Evolutionary conservation across 306 rosid genomes (phyloP), one percentile per base, ranked within the genome.

Genomic region (Gynostemma pentaphyllum): DNA sequence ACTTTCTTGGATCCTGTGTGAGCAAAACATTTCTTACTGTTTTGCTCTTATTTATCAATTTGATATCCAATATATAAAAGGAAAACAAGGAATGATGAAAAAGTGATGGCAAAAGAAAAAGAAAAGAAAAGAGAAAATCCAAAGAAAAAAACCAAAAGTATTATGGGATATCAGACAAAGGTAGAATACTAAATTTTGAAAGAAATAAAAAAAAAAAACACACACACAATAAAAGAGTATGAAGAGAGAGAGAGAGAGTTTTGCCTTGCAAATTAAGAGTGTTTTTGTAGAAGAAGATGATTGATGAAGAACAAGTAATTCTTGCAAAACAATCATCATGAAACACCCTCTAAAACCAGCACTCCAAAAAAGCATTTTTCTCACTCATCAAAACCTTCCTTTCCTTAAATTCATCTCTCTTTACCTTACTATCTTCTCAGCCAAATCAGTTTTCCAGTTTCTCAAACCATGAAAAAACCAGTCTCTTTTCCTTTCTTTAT

Each of bases 31-130:
- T 64, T 68, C 45, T 29, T 76, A 83, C 89, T 82, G 62, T 81
- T n/a, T n/a, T 77, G 44, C 36, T 56, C 82, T 76, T 34, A 76
- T 70, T 73, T 52, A 79, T 74, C 82, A 80, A 75, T 68, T 82
- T 81, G 82, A 66, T 78, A 70, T 82, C 64, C 76, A 79, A 78
- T 83, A 77, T 81, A 84, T n/a, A n/a, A n/a, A n/a, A 92, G 88
- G 92, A 87, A 69, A 77, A 80, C 82, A 82, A 83, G 86, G 98
- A 88, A 92, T 92, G 98, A 92, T 92, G 96, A 84, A 92, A n/a
- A 92, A 88, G 98, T 80, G 70, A 82, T 67, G 67, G 78, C 55
- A 70, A 85, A 85, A 84, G 75, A 36, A 56, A 51, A 70, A 71
- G 67, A 28, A 40, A 46, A 57, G 7, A 64, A 46, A 75, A 82